Conservation (phyloP, 352 stramenopile species). For the Globisporangium nodosum region DNA sequence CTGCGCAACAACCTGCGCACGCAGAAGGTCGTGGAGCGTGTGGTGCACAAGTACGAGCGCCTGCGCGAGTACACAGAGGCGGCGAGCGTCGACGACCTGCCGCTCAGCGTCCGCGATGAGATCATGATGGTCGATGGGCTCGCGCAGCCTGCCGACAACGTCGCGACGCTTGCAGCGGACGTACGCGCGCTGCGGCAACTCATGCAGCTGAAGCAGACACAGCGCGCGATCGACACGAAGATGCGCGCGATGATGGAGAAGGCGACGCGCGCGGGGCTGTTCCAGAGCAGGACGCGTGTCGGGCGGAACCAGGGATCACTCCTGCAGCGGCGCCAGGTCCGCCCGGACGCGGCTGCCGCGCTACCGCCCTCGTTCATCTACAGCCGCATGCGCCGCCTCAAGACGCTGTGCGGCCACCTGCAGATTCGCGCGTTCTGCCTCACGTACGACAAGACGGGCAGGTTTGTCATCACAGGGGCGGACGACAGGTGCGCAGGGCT, state of each 20-base stretch:
- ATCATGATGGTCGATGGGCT: conserved; percentile 16
- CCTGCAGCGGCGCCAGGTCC: conserved; percentile 47
- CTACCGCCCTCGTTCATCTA: conserved; percentile 65
- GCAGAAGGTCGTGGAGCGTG: conserved; percentile 46
- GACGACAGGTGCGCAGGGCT: conserved; percentile 81
- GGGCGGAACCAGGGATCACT: conserved; percentile 56
- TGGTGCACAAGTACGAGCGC: conserved; percentile 71
- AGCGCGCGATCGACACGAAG: conserved; percentile 19
- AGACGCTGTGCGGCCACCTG: conserved; percentile 91
- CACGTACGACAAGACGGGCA: conserved; percentile 93
- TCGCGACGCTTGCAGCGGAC: conserved; percentile 56
- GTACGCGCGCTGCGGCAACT: conserved; percentile 70
- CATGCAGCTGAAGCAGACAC: conserved; percentile 56
- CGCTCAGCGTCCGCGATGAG: conserved; percentile 34
- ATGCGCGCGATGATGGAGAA: conserved; percentile 31
- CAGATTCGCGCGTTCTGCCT: conserved; percentile 94
- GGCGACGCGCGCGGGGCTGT: conserved; percentile 33
- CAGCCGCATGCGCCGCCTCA: conserved; percentile 69
- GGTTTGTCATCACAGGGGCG: conserved; percentile 96
- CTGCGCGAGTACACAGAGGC: conserved; percentile 49
- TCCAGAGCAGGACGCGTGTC: conserved; percentile 39
- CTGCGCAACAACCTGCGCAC: conserved; percentile 43
- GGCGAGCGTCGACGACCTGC: conserved; percentile 46
- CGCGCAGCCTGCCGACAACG: conserved; percentile 19
- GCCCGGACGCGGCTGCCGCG: conserved; percentile 18